Evolutionary conservation across 2,329 filamentous ascomycete species (phyloP).

Genomic region (Alternaria longipes): DNA sequence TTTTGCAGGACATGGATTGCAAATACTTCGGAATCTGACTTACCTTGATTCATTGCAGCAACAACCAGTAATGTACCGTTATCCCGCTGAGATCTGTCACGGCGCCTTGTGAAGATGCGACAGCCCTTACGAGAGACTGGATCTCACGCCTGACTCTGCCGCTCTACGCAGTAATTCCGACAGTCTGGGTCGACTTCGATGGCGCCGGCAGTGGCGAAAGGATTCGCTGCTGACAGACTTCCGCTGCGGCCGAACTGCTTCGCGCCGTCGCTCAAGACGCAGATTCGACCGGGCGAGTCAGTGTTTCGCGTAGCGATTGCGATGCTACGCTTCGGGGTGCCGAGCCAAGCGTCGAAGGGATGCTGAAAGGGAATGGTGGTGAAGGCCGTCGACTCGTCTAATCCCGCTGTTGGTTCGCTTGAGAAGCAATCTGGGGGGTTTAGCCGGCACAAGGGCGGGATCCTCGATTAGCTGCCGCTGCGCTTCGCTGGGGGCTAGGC

Average conservation of each 20-base stretch:
- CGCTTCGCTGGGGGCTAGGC: constrained; percentile 38
- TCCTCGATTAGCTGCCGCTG: constrained; percentile 51
- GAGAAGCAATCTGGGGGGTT: constrained; percentile 47
- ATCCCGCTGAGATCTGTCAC: constrained; percentile 32
- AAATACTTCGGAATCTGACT: constrained; percentile 45
- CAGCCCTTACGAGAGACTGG: constrained; percentile 31
- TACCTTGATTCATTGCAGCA: constrained; percentile 52
- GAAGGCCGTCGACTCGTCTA: constrained; percentile 34
- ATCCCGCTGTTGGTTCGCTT: constrained; percentile 51
- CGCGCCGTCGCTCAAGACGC: constrained; percentile 20
- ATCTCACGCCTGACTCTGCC: constrained; percentile 39
- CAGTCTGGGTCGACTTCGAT: constrained; percentile 36
- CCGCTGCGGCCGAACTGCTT: constrained; percentile 20
- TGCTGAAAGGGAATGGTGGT: constrained; percentile 29
- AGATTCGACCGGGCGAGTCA: constrained; percentile 20
- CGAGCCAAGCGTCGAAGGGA: constrained; percentile 24
- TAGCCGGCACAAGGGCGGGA: constrained; percentile 49
- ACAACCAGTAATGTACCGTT: constrained; percentile 31
- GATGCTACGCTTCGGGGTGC: constrained; percentile 23
- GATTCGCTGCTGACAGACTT: constrained; percentile 34
- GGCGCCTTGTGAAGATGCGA: constrained; percentile 24
- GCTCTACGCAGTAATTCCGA: constrained; percentile 34
- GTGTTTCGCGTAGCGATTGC: constrained; percentile 20
- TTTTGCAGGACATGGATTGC: constrained; percentile 34
- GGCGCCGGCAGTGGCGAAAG: constrained; percentile 40